Conservation (phyloP, 2,329 filamentous ascomycete species). For the Fusarium hostae region DNA sequence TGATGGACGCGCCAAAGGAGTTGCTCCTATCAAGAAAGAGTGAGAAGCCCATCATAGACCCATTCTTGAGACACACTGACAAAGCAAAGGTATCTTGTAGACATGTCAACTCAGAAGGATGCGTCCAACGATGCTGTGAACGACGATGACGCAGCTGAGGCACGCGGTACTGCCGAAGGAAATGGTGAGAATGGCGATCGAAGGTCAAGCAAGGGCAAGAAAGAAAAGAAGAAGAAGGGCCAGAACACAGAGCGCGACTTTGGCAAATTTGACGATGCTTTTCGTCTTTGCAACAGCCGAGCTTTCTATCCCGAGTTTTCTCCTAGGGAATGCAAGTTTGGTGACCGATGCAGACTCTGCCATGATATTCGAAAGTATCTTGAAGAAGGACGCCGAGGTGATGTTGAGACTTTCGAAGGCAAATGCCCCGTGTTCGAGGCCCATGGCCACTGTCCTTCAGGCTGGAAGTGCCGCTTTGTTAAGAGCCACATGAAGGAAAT, state of each 20-base stretch:
- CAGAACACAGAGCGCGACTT: slow-evolving; percentile 89
- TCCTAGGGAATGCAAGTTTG: slow-evolving; percentile 79
- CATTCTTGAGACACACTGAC: neutral
- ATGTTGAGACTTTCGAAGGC: slow-evolving; percentile 79
- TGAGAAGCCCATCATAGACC: slow-evolving; percentile 52
- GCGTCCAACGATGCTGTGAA: slow-evolving; percentile 42
- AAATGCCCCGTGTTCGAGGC: slow-evolving; percentile 84
- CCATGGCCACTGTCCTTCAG: slow-evolving; percentile 80
- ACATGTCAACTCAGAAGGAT: slow-evolving; percentile 45
- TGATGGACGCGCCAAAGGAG: slow-evolving; percentile 60
- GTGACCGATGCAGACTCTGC: slow-evolving; percentile 81
- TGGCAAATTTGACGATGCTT: slow-evolving; percentile 80
- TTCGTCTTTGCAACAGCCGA: slow-evolving; percentile 81
- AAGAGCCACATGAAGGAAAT: slow-evolving; percentile 87
- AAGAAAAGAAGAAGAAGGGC: slow-evolving; percentile 61
- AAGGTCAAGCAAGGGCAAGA: slow-evolving; percentile 55
- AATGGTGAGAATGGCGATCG: slow-evolving; percentile 68
- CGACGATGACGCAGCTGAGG: slow-evolving; percentile 63
- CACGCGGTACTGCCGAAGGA: slow-evolving; percentile 47
- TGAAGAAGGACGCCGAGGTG: slow-evolving; percentile 80
- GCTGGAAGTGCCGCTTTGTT: slow-evolving; percentile 95
- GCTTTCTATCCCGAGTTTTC: slow-evolving; percentile 82
- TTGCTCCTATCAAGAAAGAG: slow-evolving; percentile 80
- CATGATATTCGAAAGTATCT: slow-evolving; percentile 91
- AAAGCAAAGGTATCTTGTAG: slow-evolving; percentile 56